Conservation (phyloP, 2,329 filamentous ascomycete genomes). For the Aureobasidium leucospermi region DNA sequence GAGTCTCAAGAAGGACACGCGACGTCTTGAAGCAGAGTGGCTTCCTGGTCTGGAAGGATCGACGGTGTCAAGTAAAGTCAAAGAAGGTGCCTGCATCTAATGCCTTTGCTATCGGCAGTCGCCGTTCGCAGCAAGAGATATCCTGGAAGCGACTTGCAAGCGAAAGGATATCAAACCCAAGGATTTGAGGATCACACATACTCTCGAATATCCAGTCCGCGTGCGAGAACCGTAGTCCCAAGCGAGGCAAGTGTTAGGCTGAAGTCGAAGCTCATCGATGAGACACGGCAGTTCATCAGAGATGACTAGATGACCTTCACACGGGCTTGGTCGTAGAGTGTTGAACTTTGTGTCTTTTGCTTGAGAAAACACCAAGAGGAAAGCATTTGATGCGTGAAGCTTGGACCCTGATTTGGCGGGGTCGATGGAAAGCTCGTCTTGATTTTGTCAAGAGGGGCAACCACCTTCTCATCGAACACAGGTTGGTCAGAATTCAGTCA, state of each 20-base stretch:
- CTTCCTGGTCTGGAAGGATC: background rate
- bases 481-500: background rate
- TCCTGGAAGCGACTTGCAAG: background rate
- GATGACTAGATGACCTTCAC: too few relatives aligned
- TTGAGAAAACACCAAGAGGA: background rate
- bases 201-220: too few relatives aligned
- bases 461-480: background rate
- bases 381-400: background rate
- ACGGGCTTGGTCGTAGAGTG: too few relatives aligned
- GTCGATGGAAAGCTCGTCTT: background rate
- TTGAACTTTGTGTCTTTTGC: too few relatives aligned
- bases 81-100: background rate
- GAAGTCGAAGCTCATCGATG: too few relatives aligned
- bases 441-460: background rate
- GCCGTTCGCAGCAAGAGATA: background rate
- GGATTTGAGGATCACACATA: background rate
- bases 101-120: background rate
- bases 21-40: background rate
- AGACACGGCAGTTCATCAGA: too few relatives aligned
- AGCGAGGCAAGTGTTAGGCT: too few relatives aligned
- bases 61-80: background rate
- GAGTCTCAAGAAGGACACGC: background rate
- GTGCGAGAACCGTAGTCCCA: too few relatives aligned
- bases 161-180: background rate
- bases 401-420: constrained; percentile 4